Evolutionary conservation across 106 monocot genomes (phyloP), one percentile per base, ranked within the genome.

Genomic region (Platanthera guangdongensis): DNA sequence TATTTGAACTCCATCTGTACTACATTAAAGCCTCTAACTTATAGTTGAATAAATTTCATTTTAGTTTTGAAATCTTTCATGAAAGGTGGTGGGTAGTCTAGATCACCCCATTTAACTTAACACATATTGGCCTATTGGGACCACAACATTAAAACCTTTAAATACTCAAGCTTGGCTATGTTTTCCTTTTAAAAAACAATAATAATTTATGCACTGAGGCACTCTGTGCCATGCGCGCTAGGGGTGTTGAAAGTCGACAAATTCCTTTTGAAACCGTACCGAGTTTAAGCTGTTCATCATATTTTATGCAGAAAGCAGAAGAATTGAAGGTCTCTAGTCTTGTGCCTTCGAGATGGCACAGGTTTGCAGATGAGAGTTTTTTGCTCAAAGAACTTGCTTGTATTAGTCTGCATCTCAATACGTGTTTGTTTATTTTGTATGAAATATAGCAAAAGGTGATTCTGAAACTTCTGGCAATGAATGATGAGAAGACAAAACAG

Each of bases 401-500:
- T 39, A 39, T 39, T 39, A 39, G 39, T 39, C 39, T 39, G 39
- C 39, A 10, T 65, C 18, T 65, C 32, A 65, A 30, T 13, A 10
- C 48, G 13, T 48, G 12, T 70, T 0, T 39, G 39, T 47, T 70
- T 70, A 4, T 70, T 13, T 1, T 32, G 7, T 47, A 7, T 70
- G 70, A 47, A 70, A 47, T 16, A 70, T 18, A 85, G 85, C 84
- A 85, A 73, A 90, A 90, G 72, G 79, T 90, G 46, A 78, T 91
- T 10, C 53, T 91, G 52, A 91, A 85, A 73, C 4, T 91, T 51
- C 45, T 78, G 63, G 68, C 81, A 39, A 87, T 91, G 85, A 83
- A 78, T 68, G 90, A 91, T 78, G 83, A 74, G 21, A 87, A 74
- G 80, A 82, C 87, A 18, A 85, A 82, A 70, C 85, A 88, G 80